These are phyloP conservation scores for Pyrenochaeta sp. DNA, from an alignment of 2,329 filamentous ascomycete species.

Conservation along the genomic window DNA sequence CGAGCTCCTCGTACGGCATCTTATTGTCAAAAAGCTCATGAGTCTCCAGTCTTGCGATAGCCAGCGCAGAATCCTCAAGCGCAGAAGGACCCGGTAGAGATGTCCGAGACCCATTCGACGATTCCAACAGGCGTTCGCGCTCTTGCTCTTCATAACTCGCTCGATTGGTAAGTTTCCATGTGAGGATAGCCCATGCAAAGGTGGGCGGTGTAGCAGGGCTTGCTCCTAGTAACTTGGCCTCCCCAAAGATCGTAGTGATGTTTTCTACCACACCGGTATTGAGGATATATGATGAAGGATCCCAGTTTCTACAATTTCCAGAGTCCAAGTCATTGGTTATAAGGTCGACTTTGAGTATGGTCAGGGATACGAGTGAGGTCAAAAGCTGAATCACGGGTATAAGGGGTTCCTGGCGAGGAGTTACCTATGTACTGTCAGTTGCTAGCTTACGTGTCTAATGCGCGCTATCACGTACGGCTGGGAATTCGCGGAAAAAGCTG, in stretches of 20 bases:
- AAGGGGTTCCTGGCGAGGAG: constrained; percentile 54
- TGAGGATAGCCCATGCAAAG: constrained; percentile 81
- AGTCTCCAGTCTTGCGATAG: constrained; percentile 30
- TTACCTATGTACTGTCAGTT: constrained; percentile 9
- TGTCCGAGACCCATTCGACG: constrained; percentile 16
- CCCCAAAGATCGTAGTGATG: constrained; percentile 75
- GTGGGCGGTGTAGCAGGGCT: constrained; percentile 75
- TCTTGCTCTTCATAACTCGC: constrained; percentile 36
- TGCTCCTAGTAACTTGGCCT: constrained; percentile 62
- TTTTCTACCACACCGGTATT: constrained; percentile 74
- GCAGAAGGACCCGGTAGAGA: constrained; percentile 23
- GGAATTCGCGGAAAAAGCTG: constrained; percentile 72
- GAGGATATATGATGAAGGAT: constrained; percentile 69
- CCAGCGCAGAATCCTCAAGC: constrained; percentile 39
- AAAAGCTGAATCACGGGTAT: constrained; percentile 73
- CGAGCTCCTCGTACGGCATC: constrained; percentile 36
- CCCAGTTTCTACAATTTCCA: constrained; percentile 35
- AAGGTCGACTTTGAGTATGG: constrained; percentile 74
- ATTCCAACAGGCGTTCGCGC: constrained; percentile 38
- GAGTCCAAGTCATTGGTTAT: constrained; percentile 59
- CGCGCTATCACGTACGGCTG: constrained; percentile 55
- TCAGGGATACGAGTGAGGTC: constrained; percentile 73
- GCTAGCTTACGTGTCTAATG: too few relatives aligned
- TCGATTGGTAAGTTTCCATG: constrained; percentile 33
- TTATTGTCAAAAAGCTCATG: constrained; percentile 38